phyloP scores from a whole-genome alignment of 805 yeast species.

The Yamadazyma sp. region DNA sequence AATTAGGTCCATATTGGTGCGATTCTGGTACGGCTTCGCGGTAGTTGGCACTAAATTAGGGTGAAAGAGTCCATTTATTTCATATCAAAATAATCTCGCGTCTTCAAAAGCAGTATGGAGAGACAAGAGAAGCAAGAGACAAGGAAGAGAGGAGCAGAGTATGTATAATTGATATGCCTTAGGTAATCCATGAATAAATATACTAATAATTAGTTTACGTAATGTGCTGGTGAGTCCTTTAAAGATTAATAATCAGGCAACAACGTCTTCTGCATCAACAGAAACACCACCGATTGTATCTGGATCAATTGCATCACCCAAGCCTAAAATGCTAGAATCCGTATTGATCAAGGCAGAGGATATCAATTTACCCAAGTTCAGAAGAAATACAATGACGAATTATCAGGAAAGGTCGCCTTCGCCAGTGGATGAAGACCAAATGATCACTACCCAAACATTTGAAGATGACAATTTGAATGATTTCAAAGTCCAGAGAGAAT shows the following conservation, averaged over 20 bases:
- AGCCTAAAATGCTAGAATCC: conserved; percentile 20
- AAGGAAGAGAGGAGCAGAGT: conserved; percentile 42
- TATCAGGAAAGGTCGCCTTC: too few relatives aligned
- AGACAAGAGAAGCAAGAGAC: conserved; percentile 24
- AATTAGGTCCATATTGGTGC: too few relatives aligned
- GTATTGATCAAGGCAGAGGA: conserved; percentile 22
- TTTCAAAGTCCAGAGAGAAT: background rate
- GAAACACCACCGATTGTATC: too few relatives aligned
- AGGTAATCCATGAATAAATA: background rate
- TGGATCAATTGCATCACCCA: conserved; percentile 6
- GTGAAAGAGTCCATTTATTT: too few relatives aligned
- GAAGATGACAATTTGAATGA: too few relatives aligned
- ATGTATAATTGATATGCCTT: conserved; percentile 18
- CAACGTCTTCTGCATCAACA: too few relatives aligned
- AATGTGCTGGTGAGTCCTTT: conserved; percentile 12
- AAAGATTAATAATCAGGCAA: conserved; percentile 4
- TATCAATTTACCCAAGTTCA: conserved; percentile 10
- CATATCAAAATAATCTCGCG: too few relatives aligned
- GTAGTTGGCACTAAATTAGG: too few relatives aligned
- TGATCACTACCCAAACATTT: conserved; percentile 1
- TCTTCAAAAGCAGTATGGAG: conserved; percentile 5
- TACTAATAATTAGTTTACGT: conserved; percentile 10
- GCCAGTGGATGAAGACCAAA: too few relatives aligned
- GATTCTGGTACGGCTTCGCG: too few relatives aligned
- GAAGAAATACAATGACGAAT: conserved; percentile 8